Evolutionary conservation across 257 asterid genomes (phyloP).

Genomic region (Nicotiana tomentosiformis): DNA sequence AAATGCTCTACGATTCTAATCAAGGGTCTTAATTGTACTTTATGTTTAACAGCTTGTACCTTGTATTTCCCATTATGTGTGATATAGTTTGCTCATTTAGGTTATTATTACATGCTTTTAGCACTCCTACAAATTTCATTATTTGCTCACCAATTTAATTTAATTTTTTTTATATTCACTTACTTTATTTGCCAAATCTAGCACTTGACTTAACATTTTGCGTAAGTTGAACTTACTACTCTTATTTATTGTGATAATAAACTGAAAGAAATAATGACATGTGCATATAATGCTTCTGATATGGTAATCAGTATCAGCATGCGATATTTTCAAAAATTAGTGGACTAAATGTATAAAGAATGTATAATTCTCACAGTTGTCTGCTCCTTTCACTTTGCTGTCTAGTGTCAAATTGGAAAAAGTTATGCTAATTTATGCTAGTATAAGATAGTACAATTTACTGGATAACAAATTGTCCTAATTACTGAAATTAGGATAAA

Average conservation of each 20-base stretch:
- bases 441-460: neutral
- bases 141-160: neutral
- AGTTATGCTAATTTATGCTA: neutral
- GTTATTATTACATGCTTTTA: neutral
- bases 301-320: neutral
- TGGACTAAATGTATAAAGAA: neutral
- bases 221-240: neutral
- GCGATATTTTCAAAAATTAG: neutral
- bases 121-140: neutral
- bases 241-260: neutral
- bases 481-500: neutral
- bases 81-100: neutral
- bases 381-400: neutral
- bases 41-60: neutral
- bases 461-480: neutral
- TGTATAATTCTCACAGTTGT: neutral
- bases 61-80: neutral
- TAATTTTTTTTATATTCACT: neutral
- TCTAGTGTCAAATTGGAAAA: neutral
- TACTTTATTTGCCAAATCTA: neutral
- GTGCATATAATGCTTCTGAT: neutral
- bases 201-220: neutral
- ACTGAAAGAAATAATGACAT: neutral
- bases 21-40: neutral
- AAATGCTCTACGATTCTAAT: neutral